phyloP scores from a whole-genome alignment of 2,329 filamentous ascomycete species.

The Pseudocercospora eumusae region DNA sequence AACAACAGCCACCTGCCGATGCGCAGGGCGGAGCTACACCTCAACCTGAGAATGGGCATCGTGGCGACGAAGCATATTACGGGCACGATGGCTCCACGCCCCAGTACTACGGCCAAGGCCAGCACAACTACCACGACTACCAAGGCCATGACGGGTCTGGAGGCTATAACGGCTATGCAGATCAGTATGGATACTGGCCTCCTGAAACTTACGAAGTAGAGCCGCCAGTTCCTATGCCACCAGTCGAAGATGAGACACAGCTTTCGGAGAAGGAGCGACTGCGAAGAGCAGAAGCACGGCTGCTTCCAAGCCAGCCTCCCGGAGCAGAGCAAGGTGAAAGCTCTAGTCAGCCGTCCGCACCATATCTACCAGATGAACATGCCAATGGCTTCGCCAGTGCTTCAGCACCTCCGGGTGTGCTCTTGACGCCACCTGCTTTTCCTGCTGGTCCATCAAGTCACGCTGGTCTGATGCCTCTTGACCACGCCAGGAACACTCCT shows the following conservation, averaged over 20 bases:
- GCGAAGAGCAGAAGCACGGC: slow-evolving; percentile 71
- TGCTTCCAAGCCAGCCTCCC: slow-evolving; percentile 79
- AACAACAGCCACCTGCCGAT: slow-evolving; percentile 10
- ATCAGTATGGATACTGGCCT: slow-evolving; percentile 21
- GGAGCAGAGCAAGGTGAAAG: slow-evolving; percentile 34
- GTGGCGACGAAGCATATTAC: slow-evolving; percentile 18
- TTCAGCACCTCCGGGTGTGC: slow-evolving; percentile 23
- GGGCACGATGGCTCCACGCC: slow-evolving; percentile 33
- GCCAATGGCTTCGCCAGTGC: slow-evolving; percentile 12
- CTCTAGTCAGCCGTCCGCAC: slow-evolving; percentile 41
- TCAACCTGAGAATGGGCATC: slow-evolving; percentile 1
- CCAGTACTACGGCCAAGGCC: slow-evolving; percentile 19
- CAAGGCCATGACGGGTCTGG: slow-evolving; percentile 15
- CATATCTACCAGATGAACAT: slow-evolving; percentile 33
- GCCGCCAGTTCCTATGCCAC: slow-evolving; percentile 51
- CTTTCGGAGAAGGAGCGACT: slow-evolving; percentile 81
- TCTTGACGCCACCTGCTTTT: slow-evolving; percentile 28
- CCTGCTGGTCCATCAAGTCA: slow-evolving; percentile 11
- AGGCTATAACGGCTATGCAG: slow-evolving; percentile 21
- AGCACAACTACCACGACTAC: slow-evolving; percentile 10
- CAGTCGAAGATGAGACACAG: slow-evolving; percentile 59
- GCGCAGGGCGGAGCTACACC: slow-evolving; percentile 15
- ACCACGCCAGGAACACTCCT: slow-evolving; percentile 21
- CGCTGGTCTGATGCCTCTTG: slow-evolving; percentile 13
- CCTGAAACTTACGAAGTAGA: slow-evolving; percentile 18